phyloP scores from a whole-genome alignment of 2,329 filamentous ascomycete species.

The Tolypocladium tundrense region DNA sequence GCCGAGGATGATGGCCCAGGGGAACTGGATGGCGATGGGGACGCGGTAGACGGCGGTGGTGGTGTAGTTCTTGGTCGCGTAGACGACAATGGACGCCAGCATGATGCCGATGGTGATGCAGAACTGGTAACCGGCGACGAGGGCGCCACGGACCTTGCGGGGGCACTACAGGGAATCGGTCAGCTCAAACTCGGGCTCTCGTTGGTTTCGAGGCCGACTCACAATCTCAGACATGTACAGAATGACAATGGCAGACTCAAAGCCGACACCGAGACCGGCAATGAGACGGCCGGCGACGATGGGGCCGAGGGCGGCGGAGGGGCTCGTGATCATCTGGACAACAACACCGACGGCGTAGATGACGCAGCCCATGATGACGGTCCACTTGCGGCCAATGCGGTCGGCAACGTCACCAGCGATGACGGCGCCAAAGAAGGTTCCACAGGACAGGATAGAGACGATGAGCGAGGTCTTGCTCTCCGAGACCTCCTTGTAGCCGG shows the following conservation, averaged over 20 bases:
- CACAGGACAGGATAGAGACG: slow-evolving; percentile 66
- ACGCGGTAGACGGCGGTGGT: slow-evolving; percentile 68
- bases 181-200: neutral
- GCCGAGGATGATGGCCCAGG: slow-evolving; percentile 69
- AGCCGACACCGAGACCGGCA: slow-evolving; percentile 69
- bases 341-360: slow-evolving; percentile 62
- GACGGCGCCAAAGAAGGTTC: slow-evolving; percentile 70
- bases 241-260: slow-evolving; percentile 71
- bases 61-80: slow-evolving; percentile 51
- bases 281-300: slow-evolving; percentile 66
- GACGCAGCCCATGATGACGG: slow-evolving; percentile 59
- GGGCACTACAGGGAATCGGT: slow-evolving; percentile 31
- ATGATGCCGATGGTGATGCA: slow-evolving; percentile 72
- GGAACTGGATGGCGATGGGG: slow-evolving; percentile 69
- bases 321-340: slow-evolving; percentile 50
- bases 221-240: slow-evolving; percentile 81
- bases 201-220: slow-evolving; percentile 13
- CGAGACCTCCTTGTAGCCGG: slow-evolving; percentile 20
- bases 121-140: slow-evolving; percentile 78
- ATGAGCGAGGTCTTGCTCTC: slow-evolving; percentile 44
- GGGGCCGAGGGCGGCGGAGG: slow-evolving; percentile 39
- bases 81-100: slow-evolving; percentile 64
- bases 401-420: slow-evolving; percentile 71
- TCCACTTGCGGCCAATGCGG: slow-evolving; percentile 61
- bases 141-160: slow-evolving; percentile 63